phyloP scores from a whole-genome alignment of 768 basidiomycete genomes.

The Boletus rubroflammeus region DNA sequence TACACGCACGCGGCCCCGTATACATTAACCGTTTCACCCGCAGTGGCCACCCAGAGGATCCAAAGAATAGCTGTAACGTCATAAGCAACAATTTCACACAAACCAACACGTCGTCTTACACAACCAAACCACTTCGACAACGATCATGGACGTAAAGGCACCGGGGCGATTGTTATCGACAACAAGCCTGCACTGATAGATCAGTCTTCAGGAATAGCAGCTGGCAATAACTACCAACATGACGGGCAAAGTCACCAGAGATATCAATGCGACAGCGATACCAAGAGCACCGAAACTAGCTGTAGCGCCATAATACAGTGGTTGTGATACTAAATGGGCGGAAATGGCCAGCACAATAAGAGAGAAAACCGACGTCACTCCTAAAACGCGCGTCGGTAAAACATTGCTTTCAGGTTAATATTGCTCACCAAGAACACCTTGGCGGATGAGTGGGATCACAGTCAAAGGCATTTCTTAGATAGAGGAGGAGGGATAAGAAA shows the following conservation, averaged over 20 bases:
- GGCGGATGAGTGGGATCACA: slow-evolving; percentile 15
- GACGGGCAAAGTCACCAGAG: slow-evolving; percentile 28
- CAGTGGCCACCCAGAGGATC: slow-evolving; percentile 40
- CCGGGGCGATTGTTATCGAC: slow-evolving; percentile 35
- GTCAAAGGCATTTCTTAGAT: neutral
- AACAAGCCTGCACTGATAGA: slow-evolving; percentile 26
- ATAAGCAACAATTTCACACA: neutral
- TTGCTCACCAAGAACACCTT: slow-evolving; percentile 20
- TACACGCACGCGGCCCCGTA: slow-evolving; percentile 5
- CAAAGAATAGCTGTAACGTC: slow-evolving; percentile 29
- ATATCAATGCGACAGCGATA: slow-evolving; percentile 27
- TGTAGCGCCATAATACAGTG: slow-evolving; percentile 8
- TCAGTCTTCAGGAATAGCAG: neutral
- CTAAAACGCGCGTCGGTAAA: slow-evolving; percentile 11
- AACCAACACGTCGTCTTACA: slow-evolving; percentile 23
- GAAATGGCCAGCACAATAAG: slow-evolving; percentile 31
- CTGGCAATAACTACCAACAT: slow-evolving; percentile 17
- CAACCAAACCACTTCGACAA: slow-evolving; percentile 36
- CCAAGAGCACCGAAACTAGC: slow-evolving; percentile 26
- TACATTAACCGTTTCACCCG: slow-evolving; percentile 22
- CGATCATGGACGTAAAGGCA: slow-evolving; percentile 38
- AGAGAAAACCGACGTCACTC: slow-evolving; percentile 20
- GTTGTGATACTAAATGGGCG: slow-evolving; percentile 26
- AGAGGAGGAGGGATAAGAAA: neutral
- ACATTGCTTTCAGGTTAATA: neutral